Base-by-base conservation (phyloP, 371 early-diverging fungal species). In the Haplosporangium sp. region DNA sequence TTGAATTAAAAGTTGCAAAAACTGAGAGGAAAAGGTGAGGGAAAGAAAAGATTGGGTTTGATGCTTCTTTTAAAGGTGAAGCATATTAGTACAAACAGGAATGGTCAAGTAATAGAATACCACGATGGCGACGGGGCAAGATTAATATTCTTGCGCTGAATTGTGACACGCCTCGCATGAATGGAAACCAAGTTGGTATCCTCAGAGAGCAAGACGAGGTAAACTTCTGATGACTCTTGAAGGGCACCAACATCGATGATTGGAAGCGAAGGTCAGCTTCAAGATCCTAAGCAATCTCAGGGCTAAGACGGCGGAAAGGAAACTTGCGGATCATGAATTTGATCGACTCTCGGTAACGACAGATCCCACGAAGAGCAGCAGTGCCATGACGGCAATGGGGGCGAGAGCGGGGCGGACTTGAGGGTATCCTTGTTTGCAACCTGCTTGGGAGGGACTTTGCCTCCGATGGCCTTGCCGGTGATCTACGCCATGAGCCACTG, bases 141-240 rank as follows among this genome's bases (percentile, higher is more conserved):
- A 84, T 97, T 95, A 77, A 99, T 95, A 88, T 99, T 99, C 90
- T 96, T 97, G 81, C 96, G 96, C 88, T 97, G 96, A 86, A 99
- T 98, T 84, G 99, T 99, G 79, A 99, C 99, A 62, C 50, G 50
- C 50, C 20, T 50, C 20, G 50, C 50, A 8, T 50, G 50, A 20
- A 50, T 50, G 50, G 50, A n/a, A 50, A 18, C 50, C 50, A 50
- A 50, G 50, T n/a, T 50, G 12, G 50, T 50, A 20, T 50, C 50
- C n/a, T 50, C 50, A 18, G 20, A 50, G 18, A 50, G 18, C 13
- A 20, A 50, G 50, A 50, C 50, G 50, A 50, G 50, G 50, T 50
- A 50, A 9, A 20, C 50, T 21, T 50, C 50, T 9, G 50, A 50
- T 5, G 50, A n/a, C 18, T 50, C 50, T 18, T 13, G 50, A 18